phyloP scores from a whole-genome alignment of 805 yeast genomes.

The Maudiozyma pseudohumilis region DNA sequence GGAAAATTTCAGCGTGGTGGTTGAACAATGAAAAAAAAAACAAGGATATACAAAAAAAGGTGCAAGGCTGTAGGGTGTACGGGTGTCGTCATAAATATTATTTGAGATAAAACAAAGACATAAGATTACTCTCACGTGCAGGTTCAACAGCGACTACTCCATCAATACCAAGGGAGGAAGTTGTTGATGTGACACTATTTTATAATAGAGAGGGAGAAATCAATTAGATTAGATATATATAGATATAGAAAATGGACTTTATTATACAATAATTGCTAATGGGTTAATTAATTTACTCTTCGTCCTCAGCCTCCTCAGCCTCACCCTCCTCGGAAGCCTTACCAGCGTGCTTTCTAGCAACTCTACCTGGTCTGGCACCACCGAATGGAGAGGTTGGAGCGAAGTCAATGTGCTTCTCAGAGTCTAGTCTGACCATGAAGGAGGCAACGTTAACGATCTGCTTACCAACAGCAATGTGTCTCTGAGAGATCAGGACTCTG shows the following conservation, averaged over 20 bases:
- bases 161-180: too few relatives aligned
- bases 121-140: too few relatives aligned
- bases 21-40: too few relatives aligned
- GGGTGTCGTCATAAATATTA: too few relatives aligned
- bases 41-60: too few relatives aligned
- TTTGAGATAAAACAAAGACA: too few relatives aligned
- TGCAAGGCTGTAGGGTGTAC: too few relatives aligned
- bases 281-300: conserved; percentile 43
- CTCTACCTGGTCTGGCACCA: conserved; percentile 99
- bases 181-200: too few relatives aligned
- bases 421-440: conserved; percentile 98
- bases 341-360: conserved; percentile 83
- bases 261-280: conserved; percentile 6
- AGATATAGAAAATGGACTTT: conserved; percentile 4
- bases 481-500: conserved; percentile 95
- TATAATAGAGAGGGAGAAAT: not conserved
- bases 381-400: conserved; percentile 99
- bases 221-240: conserved; percentile 2
- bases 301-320: conserved; percentile 64
- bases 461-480: conserved; percentile 99
- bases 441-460: conserved; percentile 98
- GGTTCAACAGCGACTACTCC: too few relatives aligned
- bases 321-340: conserved; percentile 51
- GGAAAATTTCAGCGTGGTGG: too few relatives aligned
- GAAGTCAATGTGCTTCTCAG: conserved; percentile 99